Evolutionary conservation across 345 rosid genomes (phyloP).

Genomic region (Populus tremula): DNA sequence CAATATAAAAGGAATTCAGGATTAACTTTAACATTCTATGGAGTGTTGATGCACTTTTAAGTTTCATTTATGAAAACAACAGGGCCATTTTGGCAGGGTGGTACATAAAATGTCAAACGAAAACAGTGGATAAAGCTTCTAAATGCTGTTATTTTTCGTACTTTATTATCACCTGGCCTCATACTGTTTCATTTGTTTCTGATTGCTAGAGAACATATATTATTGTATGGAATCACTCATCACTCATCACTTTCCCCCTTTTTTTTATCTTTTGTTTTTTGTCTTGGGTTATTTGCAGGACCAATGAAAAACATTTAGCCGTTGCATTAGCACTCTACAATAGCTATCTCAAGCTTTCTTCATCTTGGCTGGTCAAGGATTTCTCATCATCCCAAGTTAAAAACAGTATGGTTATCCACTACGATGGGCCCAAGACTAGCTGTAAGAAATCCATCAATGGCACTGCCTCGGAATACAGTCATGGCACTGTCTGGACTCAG

Average conservation of each 20-base stretch:
- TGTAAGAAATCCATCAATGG: conserved; percentile 9
- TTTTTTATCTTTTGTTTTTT: not conserved
- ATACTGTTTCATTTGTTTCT: not conserved
- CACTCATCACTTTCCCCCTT: not conserved
- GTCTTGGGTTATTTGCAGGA: conserved; percentile 19
- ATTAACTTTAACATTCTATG: not conserved
- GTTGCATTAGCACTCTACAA: conserved; percentile 33
- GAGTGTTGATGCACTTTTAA: not conserved
- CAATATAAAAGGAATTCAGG: not conserved
- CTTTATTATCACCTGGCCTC: not conserved
- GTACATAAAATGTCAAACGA: not conserved
- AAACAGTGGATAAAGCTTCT: not conserved
- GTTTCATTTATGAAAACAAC: not conserved
- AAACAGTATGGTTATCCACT: not conserved
- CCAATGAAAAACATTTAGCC: conserved; percentile 22
- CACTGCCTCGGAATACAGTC: not conserved
- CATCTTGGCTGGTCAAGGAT: conserved; percentile 35
- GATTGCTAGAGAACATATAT: not conserved
- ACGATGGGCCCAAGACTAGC: conserved; percentile 10
- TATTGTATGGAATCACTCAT: not conserved
- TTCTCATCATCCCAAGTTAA: not conserved
- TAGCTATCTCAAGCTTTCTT: conserved; percentile 31
- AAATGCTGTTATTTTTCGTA: not conserved
- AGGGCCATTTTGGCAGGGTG: not conserved
- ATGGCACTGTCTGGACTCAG: conserved; percentile 33